Base-by-base conservation (phyloP, 2,329 filamentous ascomycete species). In the Monilinia aucupariae region DNA sequence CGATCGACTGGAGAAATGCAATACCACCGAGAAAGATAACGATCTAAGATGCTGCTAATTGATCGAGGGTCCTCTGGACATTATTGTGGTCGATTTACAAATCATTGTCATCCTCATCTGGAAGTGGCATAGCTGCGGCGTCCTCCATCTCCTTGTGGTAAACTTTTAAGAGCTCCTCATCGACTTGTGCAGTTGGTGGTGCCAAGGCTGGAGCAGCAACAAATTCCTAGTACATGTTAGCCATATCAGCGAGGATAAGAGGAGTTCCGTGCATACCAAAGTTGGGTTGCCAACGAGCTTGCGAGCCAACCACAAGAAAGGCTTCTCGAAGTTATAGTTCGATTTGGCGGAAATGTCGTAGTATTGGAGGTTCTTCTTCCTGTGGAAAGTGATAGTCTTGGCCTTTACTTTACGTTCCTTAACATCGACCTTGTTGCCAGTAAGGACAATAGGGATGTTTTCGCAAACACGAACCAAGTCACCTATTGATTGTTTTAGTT, bases 391-490 rank as follows among this genome's bases (percentile, higher is more conserved):
- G 81, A 99, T 99, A 77, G 93, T 96, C 91, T 99, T 99, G 77
- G 94, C 94, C 88, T 99, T 99, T 78, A 99, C 94, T 84, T 99
- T 99, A 80, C 94, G 91, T 87, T 99, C 94, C 90, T 99, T 99
- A 70, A 99, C 94, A 76, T 99, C 93, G 78, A 99, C 93, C 87
- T 99, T 99, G 90, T 99, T 99, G 76, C 93, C 93, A 79, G 88
- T 92, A 70, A 99, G 90, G 74, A 97, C 94, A 75, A 99, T 97
- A 73, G 93, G 93, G 75, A 99, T 94, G 84, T 94, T 96, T 86
- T 99, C 93, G 83, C 93, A 97, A 75, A 99, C 93, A 80, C 93
- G 94, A 81, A 97, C 92, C 74, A 99, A 87, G 76, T 99, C 94
- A 83, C 92, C 92, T 96, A 68, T 39, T 39, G 12, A 20, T 20